Conservation (phyloP, 306 rosid species). For the Glycine tomentella region DNA sequence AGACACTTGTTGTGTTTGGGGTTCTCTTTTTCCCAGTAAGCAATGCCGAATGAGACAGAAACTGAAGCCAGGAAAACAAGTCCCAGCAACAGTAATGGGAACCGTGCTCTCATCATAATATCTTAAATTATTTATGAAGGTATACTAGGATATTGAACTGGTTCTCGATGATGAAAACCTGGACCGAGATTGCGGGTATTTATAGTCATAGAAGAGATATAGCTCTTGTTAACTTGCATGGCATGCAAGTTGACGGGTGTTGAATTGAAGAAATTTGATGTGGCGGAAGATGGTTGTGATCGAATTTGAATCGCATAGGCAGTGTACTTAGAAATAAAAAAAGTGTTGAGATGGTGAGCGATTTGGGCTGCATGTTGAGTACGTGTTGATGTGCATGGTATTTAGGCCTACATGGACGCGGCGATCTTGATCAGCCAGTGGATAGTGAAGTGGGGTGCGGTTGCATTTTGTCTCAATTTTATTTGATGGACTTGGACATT, state of each 20-base stretch:
- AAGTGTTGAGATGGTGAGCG: too few relatives aligned
- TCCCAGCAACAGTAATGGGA: conserved; percentile 46
- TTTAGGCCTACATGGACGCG: too few relatives aligned
- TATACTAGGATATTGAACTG: not conserved
- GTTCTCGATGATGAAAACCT: not conserved
- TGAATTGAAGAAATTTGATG: conserved; percentile 32
- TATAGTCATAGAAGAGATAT: conserved; percentile 15
- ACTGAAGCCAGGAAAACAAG: conserved; percentile 39
- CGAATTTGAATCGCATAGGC: too few relatives aligned
- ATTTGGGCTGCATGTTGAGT: too few relatives aligned
- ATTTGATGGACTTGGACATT: too few relatives aligned
- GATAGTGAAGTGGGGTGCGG: too few relatives aligned
- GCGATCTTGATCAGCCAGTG: too few relatives aligned
- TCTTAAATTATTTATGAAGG: too few relatives aligned
- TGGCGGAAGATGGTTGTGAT: not conserved
- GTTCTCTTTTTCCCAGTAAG: not conserved
- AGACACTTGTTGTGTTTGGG: conserved; percentile 6
- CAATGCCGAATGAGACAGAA: not conserved
- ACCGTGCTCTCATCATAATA: conserved; percentile 10
- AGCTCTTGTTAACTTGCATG: not conserved
- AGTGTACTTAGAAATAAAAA: too few relatives aligned
- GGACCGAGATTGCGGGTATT: not conserved
- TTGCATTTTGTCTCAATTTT: too few relatives aligned
- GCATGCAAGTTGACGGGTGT: conserved; percentile 54
- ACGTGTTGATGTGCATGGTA: too few relatives aligned